Evolutionary conservation across 2,329 filamentous ascomycete species (phyloP).

Genomic region (Arthrobotrys musiformis): DNA sequence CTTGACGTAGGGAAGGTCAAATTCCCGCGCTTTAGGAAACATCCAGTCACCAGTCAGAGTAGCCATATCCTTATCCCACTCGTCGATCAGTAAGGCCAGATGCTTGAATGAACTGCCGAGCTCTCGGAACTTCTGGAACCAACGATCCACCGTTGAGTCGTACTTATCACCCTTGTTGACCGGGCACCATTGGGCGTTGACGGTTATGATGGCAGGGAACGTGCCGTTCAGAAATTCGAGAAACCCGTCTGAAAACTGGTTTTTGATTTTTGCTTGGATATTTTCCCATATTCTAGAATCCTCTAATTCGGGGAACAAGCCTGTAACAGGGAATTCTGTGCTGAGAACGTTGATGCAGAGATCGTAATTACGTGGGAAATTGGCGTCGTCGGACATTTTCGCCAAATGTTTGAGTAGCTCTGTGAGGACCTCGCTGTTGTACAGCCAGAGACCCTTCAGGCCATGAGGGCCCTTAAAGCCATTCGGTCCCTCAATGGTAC

Average conservation of each 20-base stretch:
- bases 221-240: conserved; percentile 32
- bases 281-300: conserved; percentile 43
- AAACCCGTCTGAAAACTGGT: conserved; percentile 59
- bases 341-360: conserved; percentile 66
- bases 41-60: conserved; percentile 65
- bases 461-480: conserved; percentile 63
- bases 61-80: conserved; percentile 65
- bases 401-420: conserved; percentile 63
- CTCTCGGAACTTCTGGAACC: conserved; percentile 63
- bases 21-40: conserved; percentile 65
- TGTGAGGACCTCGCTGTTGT: conserved; percentile 62
- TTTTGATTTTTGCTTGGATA: conserved; percentile 62
- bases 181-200: conserved; percentile 67
- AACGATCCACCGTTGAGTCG: conserved; percentile 61
- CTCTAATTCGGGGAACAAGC: conserved; percentile 61
- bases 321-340: conserved; percentile 61
- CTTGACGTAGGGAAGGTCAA: conserved; percentile 67
- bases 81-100: conserved; percentile 58
- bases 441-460: conserved; percentile 65
- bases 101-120: background rate
- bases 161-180: conserved; percentile 61
- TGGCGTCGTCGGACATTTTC: conserved; percentile 64
- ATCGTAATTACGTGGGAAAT: conserved; percentile 66
- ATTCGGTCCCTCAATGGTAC: conserved; percentile 64
- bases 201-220: conserved; percentile 64